Evolutionary conservation across 1,139 yeast species (phyloP), one percentile per base, ranked within the genome.

Genomic region (Geotrichum fermentans): DNA sequence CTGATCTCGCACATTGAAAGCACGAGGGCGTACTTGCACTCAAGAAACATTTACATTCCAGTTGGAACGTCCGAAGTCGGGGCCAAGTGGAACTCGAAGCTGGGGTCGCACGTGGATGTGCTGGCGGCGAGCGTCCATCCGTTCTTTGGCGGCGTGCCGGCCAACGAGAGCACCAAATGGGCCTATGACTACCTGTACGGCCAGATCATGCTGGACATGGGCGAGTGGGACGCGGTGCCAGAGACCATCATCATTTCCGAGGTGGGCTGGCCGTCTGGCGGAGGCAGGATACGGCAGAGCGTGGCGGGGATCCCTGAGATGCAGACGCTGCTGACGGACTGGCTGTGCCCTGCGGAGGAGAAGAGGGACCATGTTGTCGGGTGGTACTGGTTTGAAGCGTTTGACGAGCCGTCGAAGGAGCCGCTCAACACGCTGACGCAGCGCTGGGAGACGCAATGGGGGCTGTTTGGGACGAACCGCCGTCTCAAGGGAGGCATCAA

Each of bases 391-490:
- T 80, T 80, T 60, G 87, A 82, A 59, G 88, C 85, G 0, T 82
- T 80, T 64, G 88, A 83, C 64, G 85, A 80, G 59, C 85, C 86
- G 0, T 81, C 87, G 86, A 82, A 81, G 56, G 63, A 66, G 47
- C 62, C 77, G 0, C 79, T 74, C 61, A 73, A 78, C 61, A 74
- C 74, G 26, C 71, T 66, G 0, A 70, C 70, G 4, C 69, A 73
- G 45, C 64, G 63, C 49, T 82, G 87, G 88, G 88, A 82, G 59
- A 77, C 85, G 0, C 80, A 80, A 57, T 83, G 88, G 88, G 89
- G 88, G 0, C 54, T 83, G 11, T 81, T 83, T 57, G 71, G 74
- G 1, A 56, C 61, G 6, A 73, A 78, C 49, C 66, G 88, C 47
- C 59, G 64, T 45, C 55, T 78, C 49, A 77, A 76, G 55, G 61